phyloP scores from a whole-genome alignment of 106 monocot species.

The Phalaenopsis aphrodite region DNA sequence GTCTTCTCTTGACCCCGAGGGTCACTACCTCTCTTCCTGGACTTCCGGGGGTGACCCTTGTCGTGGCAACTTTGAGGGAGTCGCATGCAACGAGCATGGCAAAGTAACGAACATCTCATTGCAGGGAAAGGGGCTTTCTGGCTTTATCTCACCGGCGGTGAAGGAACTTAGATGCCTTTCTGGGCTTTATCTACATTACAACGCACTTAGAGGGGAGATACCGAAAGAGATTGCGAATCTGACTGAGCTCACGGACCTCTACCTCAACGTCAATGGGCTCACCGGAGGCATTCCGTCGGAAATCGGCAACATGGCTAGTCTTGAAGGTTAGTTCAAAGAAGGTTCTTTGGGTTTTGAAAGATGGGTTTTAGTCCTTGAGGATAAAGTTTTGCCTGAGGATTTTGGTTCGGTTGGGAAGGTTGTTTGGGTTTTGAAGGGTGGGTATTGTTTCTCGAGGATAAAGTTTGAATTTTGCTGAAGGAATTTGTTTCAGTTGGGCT shows the following conservation, averaged over 20 bases:
- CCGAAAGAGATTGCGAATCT: slow-evolving; percentile 63
- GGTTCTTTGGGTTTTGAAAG: neutral
- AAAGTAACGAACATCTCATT: slow-evolving; percentile 73
- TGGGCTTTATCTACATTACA: slow-evolving; percentile 65
- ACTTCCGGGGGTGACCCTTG: slow-evolving; percentile 51
- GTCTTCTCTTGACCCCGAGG: slow-evolving; percentile 56
- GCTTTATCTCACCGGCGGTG: slow-evolving; percentile 41
- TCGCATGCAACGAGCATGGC: slow-evolving; percentile 63
- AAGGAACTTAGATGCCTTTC: slow-evolving; percentile 31
- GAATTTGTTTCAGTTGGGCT: neutral
- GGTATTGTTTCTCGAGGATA: neutral
- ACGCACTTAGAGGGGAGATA: slow-evolving; percentile 35
- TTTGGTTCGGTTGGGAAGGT: neutral
- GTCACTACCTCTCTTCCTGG: slow-evolving; percentile 50
- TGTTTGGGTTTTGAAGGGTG: too few species aligned
- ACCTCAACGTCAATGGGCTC: slow-evolving; percentile 72
- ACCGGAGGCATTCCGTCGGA: slow-evolving; percentile 52
- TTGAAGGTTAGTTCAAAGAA: slow-evolving; percentile 59
- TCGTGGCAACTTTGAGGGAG: slow-evolving; percentile 53
- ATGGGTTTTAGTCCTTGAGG: neutral
- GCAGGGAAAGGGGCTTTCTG: slow-evolving; percentile 71
- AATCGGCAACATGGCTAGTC: slow-evolving; percentile 52
- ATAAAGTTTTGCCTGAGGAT: neutral
- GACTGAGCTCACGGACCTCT: slow-evolving; percentile 61
- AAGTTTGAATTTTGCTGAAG: neutral